Percentiles rank a stretch among this genome's conserved stretches.
These are phyloP conservation scores for Diaporthe ilicicola DNA, from an alignment of 2,329 filamentous ascomycete species.

Conservation along the genomic window DNA sequence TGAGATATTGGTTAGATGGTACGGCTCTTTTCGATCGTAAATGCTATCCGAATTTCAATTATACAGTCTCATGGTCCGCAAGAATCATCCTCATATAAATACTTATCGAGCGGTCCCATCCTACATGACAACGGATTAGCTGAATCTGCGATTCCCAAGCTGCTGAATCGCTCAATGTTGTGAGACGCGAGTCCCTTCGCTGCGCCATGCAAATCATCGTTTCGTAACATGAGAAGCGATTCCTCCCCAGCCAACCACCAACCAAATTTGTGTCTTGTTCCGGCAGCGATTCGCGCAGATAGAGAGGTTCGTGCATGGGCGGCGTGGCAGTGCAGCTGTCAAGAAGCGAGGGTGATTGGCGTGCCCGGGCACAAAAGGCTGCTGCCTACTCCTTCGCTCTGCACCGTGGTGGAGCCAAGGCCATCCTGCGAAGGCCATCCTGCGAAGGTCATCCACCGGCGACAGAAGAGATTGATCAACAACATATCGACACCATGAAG, in stretches of 20 bases:
- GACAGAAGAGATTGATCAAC: too few species aligned
- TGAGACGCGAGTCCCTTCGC: background rate
- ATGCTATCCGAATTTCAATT: too few species aligned
- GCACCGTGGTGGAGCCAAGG: background rate
- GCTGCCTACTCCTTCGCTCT: background rate
- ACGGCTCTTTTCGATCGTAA: too few species aligned
- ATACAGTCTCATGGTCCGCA: too few species aligned
- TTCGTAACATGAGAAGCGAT: background rate
- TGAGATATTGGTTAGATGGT: too few species aligned
- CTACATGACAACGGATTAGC: too few species aligned
- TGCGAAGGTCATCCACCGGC: too few species aligned
- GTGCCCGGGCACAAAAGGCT: background rate
- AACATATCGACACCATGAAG: background rate
- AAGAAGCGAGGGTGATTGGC: background rate
- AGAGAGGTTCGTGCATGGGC: background rate
- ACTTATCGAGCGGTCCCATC: too few species aligned
- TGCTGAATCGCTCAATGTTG: background rate
- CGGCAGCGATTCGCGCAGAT: background rate
- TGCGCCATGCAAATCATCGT: background rate
- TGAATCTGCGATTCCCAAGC: too few species aligned
- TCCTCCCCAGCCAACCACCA: background rate
- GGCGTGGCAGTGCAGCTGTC: background rate
- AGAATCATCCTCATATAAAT: too few species aligned
- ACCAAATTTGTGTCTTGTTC: background rate
- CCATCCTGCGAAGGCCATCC: background rate